Evolutionary conservation across 768 basidiomycete genomes (phyloP).

Genomic region (Auricularia heimuer): DNA sequence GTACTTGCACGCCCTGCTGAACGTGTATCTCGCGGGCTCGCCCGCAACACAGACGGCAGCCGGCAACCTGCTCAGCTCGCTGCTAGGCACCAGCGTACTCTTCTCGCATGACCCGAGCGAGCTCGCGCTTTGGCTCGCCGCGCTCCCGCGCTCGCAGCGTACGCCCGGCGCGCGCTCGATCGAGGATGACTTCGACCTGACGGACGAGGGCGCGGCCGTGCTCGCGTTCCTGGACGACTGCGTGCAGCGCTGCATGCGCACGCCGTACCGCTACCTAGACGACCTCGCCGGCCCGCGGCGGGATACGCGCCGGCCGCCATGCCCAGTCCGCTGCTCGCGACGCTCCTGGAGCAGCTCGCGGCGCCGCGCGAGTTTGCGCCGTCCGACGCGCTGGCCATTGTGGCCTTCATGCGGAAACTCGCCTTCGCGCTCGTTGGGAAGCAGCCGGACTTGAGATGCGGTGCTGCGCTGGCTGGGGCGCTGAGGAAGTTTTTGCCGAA

Average conservation of each 20-base stretch:
- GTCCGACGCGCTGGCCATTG: conserved; percentile 54
- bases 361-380: conserved; percentile 45
- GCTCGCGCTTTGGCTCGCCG: conserved; percentile 61
- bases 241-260: conserved; percentile 67
- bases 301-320: conserved; percentile 6
- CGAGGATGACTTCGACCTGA: conserved; percentile 39
- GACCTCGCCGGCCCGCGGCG: conserved; percentile 34
- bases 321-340: conserved; percentile 69
- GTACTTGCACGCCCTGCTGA: conserved; percentile 64
- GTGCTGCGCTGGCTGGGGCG: conserved; percentile 29
- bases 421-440: conserved; percentile 48
- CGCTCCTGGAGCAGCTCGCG: conserved; percentile 65
- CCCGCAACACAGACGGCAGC: conserved; percentile 40
- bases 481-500: conserved; percentile 24
- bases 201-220: conserved; percentile 47
- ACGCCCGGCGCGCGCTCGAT: conserved; percentile 25
- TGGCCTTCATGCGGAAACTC: conserved; percentile 56
- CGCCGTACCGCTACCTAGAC: conserved; percentile 81
- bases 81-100: conserved; percentile 64
- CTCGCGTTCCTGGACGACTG: conserved; percentile 75
- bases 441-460: conserved; percentile 33
- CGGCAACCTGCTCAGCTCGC: conserved; percentile 46
- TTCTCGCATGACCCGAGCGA: conserved; percentile 74
- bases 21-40: conserved; percentile 42
- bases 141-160: conserved; percentile 42